phyloP scores from a whole-genome alignment of 768 basidiomycete genomes.

The Suillus americanus region DNA sequence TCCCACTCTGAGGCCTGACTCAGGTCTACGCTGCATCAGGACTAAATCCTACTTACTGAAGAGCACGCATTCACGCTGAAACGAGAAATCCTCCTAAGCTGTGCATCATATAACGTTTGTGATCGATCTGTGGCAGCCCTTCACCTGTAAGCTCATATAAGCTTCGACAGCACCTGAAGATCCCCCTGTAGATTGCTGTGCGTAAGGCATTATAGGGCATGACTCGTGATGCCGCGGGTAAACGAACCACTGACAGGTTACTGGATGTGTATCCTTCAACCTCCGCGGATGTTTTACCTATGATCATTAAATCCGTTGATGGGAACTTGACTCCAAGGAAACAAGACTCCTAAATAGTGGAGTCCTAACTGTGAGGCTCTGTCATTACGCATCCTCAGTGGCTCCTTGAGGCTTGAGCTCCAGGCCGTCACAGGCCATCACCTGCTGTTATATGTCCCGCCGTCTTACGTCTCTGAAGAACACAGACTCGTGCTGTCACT shows the following conservation, averaged over 20 bases:
- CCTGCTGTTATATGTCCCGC: neutral
- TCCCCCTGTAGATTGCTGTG: neutral
- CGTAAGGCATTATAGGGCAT: neutral
- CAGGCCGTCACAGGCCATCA: too few relatives aligned
- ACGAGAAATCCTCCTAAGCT: neutral
- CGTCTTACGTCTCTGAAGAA: neutral
- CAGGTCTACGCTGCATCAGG: neutral
- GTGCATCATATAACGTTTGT: neutral
- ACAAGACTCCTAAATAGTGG: neutral
- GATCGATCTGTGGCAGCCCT: slow-evolving; percentile 6
- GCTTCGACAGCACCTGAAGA: neutral
- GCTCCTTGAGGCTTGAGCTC: neutral
- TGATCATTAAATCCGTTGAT: slow-evolving; percentile 2
- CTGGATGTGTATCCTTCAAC: neutral
- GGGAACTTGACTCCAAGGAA: neutral
- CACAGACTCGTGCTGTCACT: neutral
- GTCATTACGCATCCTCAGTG: neutral
- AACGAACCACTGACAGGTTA: neutral
- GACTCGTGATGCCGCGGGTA: neutral
- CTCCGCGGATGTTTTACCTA: neutral
- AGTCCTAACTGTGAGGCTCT: neutral
- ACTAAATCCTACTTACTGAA: neutral
- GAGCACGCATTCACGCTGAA: neutral
- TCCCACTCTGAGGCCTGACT: neutral
- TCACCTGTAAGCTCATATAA: neutral